Evolutionary conservation across 2,329 filamentous ascomycete genomes (phyloP), one percentile per base, ranked within the genome.

Genomic region (Nigrospora sphaerica): DNA sequence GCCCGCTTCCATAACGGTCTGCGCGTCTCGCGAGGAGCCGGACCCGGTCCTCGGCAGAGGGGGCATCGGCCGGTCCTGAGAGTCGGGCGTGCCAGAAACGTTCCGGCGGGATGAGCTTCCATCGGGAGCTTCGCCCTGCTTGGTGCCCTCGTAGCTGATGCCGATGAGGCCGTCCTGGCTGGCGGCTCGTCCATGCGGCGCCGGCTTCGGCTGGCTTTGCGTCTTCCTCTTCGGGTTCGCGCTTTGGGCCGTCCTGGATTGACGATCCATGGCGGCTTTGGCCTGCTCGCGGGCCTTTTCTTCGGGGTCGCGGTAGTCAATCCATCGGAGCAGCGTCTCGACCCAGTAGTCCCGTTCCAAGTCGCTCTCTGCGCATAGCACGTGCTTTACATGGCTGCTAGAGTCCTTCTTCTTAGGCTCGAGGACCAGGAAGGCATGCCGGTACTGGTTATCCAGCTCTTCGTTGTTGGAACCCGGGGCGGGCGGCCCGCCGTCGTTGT

Each of bases 321-420:
- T 91, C 74, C 95, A 95, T 54, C 88, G 85, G 49, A 97, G 71
- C 36, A 98, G 72, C 18, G 88, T 85, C 47, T 95, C 87, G 2
- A 98, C 92, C 93, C 93, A 98, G 39, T 85, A 77, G 66, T 98
- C 93, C 49, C 93, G 83, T 69, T 98, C 93, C 49, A 76, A 77
- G 57, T 98, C 93, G 58, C 87, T 97, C 66, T 98, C 93, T 0
- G 93, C 92, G 63, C 93, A 98, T 16, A 98, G 73, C 1, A 98
- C 91, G 63, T 98, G 93, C 53, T 92, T 88, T 19, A 96, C 88
- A 45, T 92, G 78, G 54, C 86, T 90, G 18, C 77, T 83, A 0
- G 90, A 90, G 60, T 98, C 93, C 66, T 95, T 97, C 65, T 90
- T 89, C 72, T 98, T 98, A 1, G 92, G 92, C 61, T 98, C 93